Percentiles rank a stretch among this genome's conserved stretches.
phyloP scores from a whole-genome alignment of 2,329 filamentous ascomycete genomes.

The Xylariaceae sp. region DNA sequence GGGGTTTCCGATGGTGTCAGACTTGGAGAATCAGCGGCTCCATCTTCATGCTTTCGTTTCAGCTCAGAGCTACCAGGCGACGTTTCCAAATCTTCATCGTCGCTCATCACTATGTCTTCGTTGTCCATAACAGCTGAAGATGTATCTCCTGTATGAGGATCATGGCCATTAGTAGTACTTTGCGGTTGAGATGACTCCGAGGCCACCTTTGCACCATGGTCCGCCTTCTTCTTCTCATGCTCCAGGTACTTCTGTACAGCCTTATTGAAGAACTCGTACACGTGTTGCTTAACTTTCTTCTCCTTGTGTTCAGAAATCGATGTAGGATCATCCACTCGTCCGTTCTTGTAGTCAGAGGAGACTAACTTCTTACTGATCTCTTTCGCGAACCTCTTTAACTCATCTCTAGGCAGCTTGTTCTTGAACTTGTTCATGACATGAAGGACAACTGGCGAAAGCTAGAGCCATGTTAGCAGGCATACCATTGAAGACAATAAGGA shows the following conservation, averaged over 20 bases:
- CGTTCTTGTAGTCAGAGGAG: conserved; percentile 85
- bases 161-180: conserved; percentile 18
- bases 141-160: conserved; percentile 18
- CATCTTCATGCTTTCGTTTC: conserved; percentile 62
- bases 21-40: conserved; percentile 38
- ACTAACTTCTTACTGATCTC: conserved; percentile 84
- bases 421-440: conserved; percentile 83
- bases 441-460: conserved; percentile 84
- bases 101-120: conserved; percentile 34
- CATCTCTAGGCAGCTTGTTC: conserved; percentile 79
- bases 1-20: conserved; percentile 54
- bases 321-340: conserved; percentile 78
- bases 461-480: conserved; percentile 16
- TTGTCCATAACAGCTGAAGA: conserved; percentile 26
- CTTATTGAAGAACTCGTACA: conserved; percentile 82
- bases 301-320: conserved; percentile 70
- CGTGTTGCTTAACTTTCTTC: conserved; percentile 77
- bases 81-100: conserved; percentile 42
- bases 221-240: conserved; percentile 62
- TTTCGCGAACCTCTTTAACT: conserved; percentile 59
- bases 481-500: background rate
- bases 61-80: conserved; percentile 47
- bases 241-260: conserved; percentile 71
- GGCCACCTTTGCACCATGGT: conserved; percentile 30
- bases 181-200: conserved; percentile 24